Base-by-base conservation (phyloP, 768 basidiomycete species). In the Mycena metata region DNA sequence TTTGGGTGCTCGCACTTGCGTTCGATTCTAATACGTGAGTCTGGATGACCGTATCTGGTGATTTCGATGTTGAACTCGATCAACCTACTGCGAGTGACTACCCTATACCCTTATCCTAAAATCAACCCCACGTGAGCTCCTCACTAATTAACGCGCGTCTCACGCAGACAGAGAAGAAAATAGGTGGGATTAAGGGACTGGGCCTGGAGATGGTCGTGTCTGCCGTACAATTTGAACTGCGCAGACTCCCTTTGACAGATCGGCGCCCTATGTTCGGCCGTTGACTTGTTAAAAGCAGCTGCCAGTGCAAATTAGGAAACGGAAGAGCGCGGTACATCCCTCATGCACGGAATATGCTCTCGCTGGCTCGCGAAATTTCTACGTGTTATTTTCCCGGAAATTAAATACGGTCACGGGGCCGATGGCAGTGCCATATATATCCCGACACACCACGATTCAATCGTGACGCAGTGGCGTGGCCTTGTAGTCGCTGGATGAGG, bases 401-500 rank as follows among this genome's bases (percentile, higher is more conserved):
- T 30, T 30, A 9, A 10, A 39, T 39, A 39, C 39, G 39, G 39
- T 39, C 39, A 39, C 39, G 39, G 15, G 39, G 39, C 39, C 15
- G 39, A 9, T 39, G 39, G 39, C 39, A 42, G 56, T 57, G n/a
- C 16, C 36, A 36, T 54, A 39, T 36, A 7, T 39, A 39, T 11
- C 39, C 30, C 9, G 39, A 39, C 36, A 36, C 36, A 12, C 36
- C 7, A 36, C 12, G 12, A 36, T 36, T 36, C 39, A 56, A 45
- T 30, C 56, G 45, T 58, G 57, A 58, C 43, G 30, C 9, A 42
- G 43, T 21, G 33, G 43, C 15, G 59, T 60, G 39, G 21, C 30
- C 46, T 39, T 21, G 54, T 39, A 47, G 49, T 16, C 17, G 21
- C 8, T 24, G n/a, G 47, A 51, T 23, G 47, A 60, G 24, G 30